phyloP scores from a whole-genome alignment of 805 yeast species.

The Ogataea saltuana region DNA sequence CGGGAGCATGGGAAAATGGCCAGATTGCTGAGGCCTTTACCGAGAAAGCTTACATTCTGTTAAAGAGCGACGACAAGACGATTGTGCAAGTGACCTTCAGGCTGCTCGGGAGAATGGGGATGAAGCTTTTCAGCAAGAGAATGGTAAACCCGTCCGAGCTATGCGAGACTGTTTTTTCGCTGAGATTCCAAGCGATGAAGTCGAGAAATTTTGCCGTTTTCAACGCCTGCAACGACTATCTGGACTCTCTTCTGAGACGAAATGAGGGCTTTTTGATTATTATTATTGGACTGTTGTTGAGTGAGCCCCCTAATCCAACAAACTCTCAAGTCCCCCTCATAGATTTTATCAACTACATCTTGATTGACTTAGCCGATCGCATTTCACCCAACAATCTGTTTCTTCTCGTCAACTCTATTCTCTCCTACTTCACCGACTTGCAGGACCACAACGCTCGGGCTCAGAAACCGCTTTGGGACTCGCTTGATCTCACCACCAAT shows the following conservation, averaged over 20 bases:
- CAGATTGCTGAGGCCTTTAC: constrained; percentile 6
- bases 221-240: constrained; percentile 16
- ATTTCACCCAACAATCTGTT: constrained; percentile 17
- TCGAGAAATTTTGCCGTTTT: constrained; percentile 4
- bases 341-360: constrained; percentile 27
- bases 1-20: neutral
- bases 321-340: constrained; percentile 14
- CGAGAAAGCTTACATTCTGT: constrained; percentile 4
- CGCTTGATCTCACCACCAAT: constrained; percentile 25
- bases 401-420: constrained; percentile 21
- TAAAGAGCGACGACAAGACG: constrained; percentile 1
- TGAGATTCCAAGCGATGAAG: constrained; percentile 12
- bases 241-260: constrained; percentile 14
- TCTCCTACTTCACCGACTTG: constrained; percentile 11
- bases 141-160: constrained; percentile 10
- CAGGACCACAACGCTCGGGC: constrained; percentile 10
- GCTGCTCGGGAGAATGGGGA: constrained; percentile 9
- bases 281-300: constrained; percentile 18
- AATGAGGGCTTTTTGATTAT: constrained; percentile 15
- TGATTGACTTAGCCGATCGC: constrained; percentile 20
- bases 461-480: constrained; percentile 18
- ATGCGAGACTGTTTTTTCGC: constrained; percentile 1
- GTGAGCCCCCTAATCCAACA: neutral
- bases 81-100: constrained; percentile 7
- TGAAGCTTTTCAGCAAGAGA: constrained; percentile 4